These are phyloP conservation scores for Pythium sukuiense DNA, from an alignment of 352 stramenopile genomes.

Conservation along the genomic window DNA sequence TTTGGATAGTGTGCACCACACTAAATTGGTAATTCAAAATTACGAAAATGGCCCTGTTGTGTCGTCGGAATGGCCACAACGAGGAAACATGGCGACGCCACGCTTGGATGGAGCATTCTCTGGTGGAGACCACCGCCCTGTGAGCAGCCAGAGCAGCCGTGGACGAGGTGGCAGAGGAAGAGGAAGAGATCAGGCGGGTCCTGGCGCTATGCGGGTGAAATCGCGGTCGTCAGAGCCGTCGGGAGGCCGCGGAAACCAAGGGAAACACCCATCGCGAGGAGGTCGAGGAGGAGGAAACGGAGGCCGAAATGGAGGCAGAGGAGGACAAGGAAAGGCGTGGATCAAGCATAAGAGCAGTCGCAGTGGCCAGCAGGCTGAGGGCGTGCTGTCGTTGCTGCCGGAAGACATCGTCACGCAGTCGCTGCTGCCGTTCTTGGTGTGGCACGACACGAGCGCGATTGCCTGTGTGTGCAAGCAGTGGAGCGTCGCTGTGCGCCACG, in stretches of 20 bases:
- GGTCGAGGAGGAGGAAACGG: background rate
- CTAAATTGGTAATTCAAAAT: conserved; percentile 6
- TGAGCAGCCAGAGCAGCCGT: background rate
- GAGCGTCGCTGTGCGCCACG: conserved; percentile 22
- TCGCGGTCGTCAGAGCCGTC: background rate
- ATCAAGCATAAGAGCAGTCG: background rate
- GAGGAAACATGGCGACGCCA: conserved; percentile 1
- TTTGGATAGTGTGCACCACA: conserved; percentile 4
- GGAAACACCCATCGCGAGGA: background rate
- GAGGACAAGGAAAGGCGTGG: background rate
- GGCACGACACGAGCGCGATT: conserved; percentile 45
- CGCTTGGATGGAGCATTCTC: background rate
- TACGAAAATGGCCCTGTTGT: background rate
- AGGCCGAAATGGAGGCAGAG: background rate
- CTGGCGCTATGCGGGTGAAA: background rate
- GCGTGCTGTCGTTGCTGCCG: conserved; percentile 29
- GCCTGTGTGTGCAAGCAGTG: conserved; percentile 32
- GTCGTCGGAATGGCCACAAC: background rate
- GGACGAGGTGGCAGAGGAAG: background rate
- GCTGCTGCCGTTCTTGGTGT: conserved; percentile 47
- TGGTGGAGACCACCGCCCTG: background rate
- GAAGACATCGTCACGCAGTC: conserved; percentile 42
- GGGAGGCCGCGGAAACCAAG: background rate
- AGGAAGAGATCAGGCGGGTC: background rate
- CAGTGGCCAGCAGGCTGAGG: background rate